phyloP scores from a whole-genome alignment of 495 filamentous ascomycete species.

The Pseudevernia furfuracea region DNA sequence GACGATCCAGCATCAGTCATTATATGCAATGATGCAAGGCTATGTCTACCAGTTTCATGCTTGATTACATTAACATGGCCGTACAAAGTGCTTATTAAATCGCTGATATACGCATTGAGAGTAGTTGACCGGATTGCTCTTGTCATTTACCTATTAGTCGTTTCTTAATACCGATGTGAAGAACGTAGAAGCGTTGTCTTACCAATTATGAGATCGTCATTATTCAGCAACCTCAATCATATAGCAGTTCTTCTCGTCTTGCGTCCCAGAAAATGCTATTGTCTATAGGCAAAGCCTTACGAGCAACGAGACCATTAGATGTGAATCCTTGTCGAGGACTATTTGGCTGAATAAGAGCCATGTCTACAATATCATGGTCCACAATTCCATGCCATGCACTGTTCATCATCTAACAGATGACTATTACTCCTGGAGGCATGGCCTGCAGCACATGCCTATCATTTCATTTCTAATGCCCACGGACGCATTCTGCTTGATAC shows the following conservation, averaged over 20 bases:
- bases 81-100: not conserved
- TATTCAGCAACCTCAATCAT: not conserved
- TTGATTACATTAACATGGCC: not conserved
- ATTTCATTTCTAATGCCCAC: not conserved
- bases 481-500: too few species aligned
- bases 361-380: too few species aligned
- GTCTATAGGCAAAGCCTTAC: not conserved
- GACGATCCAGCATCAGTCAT: not conserved
- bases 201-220: not conserved
- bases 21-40: not conserved
- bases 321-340: not conserved
- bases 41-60: not conserved
- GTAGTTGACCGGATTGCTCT: not conserved
- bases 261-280: not conserved
- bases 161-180: too few species aligned
- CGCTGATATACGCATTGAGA: not conserved
- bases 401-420: too few species aligned
- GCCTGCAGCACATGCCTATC: too few species aligned
- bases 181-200: not conserved
- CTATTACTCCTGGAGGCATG: too few species aligned
- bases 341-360: too few species aligned
- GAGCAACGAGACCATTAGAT: too few species aligned
- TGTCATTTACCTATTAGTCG: not conserved
- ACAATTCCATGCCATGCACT: too few species aligned
- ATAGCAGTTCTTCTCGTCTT: not conserved